phyloP scores from a whole-genome alignment of 2,329 filamentous ascomycete genomes.

The Elsinoe australis region DNA sequence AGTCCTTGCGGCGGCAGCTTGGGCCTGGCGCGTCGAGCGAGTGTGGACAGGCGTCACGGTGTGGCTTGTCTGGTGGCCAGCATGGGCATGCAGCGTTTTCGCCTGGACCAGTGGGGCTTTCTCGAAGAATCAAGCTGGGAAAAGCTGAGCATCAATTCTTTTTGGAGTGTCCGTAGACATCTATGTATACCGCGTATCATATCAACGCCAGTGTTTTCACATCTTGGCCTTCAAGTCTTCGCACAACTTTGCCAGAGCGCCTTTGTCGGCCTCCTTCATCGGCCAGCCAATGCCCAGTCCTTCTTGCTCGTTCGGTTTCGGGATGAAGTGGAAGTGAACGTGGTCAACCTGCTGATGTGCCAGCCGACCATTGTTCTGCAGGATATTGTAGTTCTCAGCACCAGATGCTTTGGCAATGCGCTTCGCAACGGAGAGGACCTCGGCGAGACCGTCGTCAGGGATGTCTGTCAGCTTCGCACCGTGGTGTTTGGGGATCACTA shows the following conservation, averaged over 20 bases:
- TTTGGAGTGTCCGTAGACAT: not conserved
- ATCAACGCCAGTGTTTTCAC: no score
- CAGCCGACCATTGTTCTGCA: conserved; percentile 90
- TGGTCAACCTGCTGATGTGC: conserved; percentile 92
- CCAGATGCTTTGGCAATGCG: conserved; percentile 72
- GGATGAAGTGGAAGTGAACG: conserved; percentile 96
- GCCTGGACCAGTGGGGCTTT: conserved; percentile 18
- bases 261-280: conserved; percentile 66
- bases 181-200: no score
- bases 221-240: conserved; percentile 89
- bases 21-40: conserved; percentile 20
- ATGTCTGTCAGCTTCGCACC: conserved; percentile 88
- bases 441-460: conserved; percentile 75
- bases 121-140: not conserved
- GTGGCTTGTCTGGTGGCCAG: conserved; percentile 21
- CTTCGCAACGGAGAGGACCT: conserved; percentile 82
- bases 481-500: conserved; percentile 93
- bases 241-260: conserved; percentile 66
- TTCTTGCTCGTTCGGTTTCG: conserved; percentile 78
- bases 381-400: conserved; percentile 76
- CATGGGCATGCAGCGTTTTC: conserved; percentile 20
- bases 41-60: conserved; percentile 21
- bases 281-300: conserved; percentile 80
- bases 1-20: conserved; percentile 19
- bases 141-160: conserved; percentile 2